phyloP scores from a whole-genome alignment of 306 rosid species.

The Pterocarpus macrocarpus region DNA sequence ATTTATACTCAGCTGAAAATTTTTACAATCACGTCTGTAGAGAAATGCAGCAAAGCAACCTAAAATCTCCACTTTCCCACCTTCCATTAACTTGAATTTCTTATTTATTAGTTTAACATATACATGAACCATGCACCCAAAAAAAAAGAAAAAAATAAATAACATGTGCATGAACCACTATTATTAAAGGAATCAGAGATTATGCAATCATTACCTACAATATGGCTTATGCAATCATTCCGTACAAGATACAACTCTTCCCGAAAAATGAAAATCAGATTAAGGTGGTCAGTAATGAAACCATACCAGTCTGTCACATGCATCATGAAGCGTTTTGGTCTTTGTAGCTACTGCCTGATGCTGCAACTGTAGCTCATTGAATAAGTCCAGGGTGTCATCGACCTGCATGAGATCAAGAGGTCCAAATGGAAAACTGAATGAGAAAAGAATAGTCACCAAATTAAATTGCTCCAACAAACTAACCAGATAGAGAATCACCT shows the following conservation, averaged over 20 bases:
- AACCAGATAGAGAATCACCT: conserved; percentile 59
- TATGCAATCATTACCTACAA: conserved; percentile 26
- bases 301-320: conserved; percentile 88
- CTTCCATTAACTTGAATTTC: not conserved
- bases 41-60: conserved; percentile 23
- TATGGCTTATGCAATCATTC: conserved; percentile 10
- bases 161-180: not conserved
- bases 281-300: conserved; percentile 40
- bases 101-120: conserved; percentile 28
- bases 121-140: conserved; percentile 13
- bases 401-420: conserved; percentile 66
- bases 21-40: not conserved
- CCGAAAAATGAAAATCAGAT: conserved; percentile 20
- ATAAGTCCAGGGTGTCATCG: conserved; percentile 83
- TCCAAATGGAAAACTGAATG: conserved; percentile 32
- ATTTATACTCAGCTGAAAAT: not conserved
- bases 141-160: too few species aligned
- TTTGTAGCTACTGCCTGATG: conserved; percentile 97
- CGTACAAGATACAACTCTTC: not conserved
- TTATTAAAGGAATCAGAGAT: conserved; percentile 15
- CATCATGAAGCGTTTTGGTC: conserved; percentile 98
- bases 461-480: not conserved
- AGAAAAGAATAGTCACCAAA: conserved; percentile 25
- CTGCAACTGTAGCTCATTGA: conserved; percentile 86
- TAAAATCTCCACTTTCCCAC: not conserved